Evolutionary conservation across 2,329 filamentous ascomycete genomes (phyloP).

Genomic region (Lasiodiplodia hormozganensis): DNA sequence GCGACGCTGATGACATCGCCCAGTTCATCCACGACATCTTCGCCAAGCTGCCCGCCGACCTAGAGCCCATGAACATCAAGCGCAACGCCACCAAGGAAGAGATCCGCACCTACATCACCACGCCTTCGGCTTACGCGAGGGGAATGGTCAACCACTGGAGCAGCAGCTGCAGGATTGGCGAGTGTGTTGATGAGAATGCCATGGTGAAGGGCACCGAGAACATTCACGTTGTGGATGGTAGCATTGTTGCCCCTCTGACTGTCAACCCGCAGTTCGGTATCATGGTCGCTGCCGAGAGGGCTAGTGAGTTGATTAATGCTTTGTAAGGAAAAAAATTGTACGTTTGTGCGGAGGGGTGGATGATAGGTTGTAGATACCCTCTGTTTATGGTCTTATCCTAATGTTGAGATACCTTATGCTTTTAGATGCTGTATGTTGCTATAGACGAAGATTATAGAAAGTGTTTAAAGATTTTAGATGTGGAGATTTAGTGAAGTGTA

Average conservation of each 20-base stretch:
- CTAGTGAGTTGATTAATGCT: conserved; percentile 56
- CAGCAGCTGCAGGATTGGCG: conserved; percentile 58
- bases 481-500: not conserved
- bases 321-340: conserved; percentile 27
- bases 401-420: conserved; percentile 4
- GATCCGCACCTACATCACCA: conserved; percentile 60
- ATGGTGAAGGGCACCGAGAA: conserved; percentile 58
- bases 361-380: not conserved
- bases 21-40: conserved; percentile 61
- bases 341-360: not conserved
- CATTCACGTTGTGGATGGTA: conserved; percentile 60
- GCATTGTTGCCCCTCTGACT: conserved; percentile 58
- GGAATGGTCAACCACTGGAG: conserved; percentile 63
- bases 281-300: conserved; percentile 62
- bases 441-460: not conserved
- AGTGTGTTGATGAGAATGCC: conserved; percentile 57
- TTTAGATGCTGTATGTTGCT: not conserved
- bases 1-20: conserved; percentile 58
- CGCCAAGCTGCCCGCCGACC: conserved; percentile 49
- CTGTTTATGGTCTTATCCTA: not conserved
- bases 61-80: conserved; percentile 59
- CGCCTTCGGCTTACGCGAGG: conserved; percentile 54
- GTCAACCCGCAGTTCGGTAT: conserved; percentile 63
- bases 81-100: conserved; percentile 55
- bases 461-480: not conserved